Evolutionary conservation across 2,329 filamentous ascomycete genomes (phyloP).

Genomic region (Cryphonectria nitschkei): DNA sequence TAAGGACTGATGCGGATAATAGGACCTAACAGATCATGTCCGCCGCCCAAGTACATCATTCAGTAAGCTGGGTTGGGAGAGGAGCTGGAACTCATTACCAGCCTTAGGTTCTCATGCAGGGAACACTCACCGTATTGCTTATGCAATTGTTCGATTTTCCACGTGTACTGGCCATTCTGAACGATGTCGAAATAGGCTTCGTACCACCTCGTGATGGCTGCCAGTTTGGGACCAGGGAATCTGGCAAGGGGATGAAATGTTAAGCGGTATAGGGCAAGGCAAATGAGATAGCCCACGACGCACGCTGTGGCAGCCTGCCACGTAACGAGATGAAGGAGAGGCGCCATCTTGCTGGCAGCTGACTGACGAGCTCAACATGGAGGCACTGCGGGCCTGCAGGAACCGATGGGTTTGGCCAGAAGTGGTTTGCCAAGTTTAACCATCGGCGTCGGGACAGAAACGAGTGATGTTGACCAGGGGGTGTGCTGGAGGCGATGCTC

Average conservation of each 20-base stretch:
- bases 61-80: no score
- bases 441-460: neutral
- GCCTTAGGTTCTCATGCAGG: neutral
- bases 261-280: conserved; percentile 8
- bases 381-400: neutral
- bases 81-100: neutral
- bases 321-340: neutral
- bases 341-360: conserved; percentile 1
- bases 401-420: neutral
- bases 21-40: conserved; percentile 31
- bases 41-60: neutral
- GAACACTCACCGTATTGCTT: conserved; percentile 38
- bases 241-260: conserved; percentile 10
- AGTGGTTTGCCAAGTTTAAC: neutral
- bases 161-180: conserved; percentile 35
- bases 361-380: neutral
- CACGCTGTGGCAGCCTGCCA: neutral
- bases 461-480: no score
- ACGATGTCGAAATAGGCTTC: conserved; percentile 9
- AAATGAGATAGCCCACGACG: conserved; percentile 1
- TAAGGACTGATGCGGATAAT: conserved; percentile 41
- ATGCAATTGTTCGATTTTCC: conserved; percentile 40
- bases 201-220: conserved; percentile 4
- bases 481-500: no score
- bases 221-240: conserved; percentile 15